Evolutionary conservation across 2,329 filamentous ascomycete genomes (phyloP).

Genomic region (Metarhizium humberi): DNA sequence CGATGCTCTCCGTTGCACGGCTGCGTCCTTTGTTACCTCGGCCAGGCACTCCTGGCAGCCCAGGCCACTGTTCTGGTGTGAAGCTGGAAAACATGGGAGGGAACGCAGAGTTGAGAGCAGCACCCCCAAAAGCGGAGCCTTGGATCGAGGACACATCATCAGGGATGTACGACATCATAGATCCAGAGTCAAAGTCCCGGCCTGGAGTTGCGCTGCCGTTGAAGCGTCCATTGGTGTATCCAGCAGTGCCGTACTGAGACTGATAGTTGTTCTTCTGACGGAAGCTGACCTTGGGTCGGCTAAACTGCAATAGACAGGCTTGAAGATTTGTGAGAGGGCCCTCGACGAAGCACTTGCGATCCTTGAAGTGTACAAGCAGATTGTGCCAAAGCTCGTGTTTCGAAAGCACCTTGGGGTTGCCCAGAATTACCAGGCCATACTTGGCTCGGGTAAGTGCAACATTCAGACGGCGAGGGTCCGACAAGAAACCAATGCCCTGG

Average conservation of each 20-base stretch:
- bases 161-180: constrained; percentile 89
- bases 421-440: constrained; percentile 91
- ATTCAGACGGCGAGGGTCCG: constrained; percentile 92
- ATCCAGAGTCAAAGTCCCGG: constrained; percentile 66
- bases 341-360: constrained; percentile 90
- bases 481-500: constrained; percentile 97
- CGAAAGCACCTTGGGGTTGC: constrained; percentile 92
- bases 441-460: constrained; percentile 95
- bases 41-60: constrained; percentile 57
- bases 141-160: constrained; percentile 96
- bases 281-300: constrained; percentile 84
- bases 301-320: constrained; percentile 89
- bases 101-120: constrained; percentile 64
- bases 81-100: constrained; percentile 95
- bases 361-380: constrained; percentile 91
- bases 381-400: constrained; percentile 99
- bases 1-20: constrained; percentile 65
- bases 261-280: constrained; percentile 73
- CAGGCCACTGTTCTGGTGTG: constrained; percentile 78
- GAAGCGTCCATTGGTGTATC: constrained; percentile 30
- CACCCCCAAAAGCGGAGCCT: constrained; percentile 79
- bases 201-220: constrained; percentile 28
- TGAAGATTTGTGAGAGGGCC: constrained; percentile 94
- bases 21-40: constrained; percentile 61
- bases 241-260: constrained; percentile 52